Evolutionary conservation across 495 filamentous ascomycete genomes (phyloP).

Genomic region (Penicillium tannophilum): DNA sequence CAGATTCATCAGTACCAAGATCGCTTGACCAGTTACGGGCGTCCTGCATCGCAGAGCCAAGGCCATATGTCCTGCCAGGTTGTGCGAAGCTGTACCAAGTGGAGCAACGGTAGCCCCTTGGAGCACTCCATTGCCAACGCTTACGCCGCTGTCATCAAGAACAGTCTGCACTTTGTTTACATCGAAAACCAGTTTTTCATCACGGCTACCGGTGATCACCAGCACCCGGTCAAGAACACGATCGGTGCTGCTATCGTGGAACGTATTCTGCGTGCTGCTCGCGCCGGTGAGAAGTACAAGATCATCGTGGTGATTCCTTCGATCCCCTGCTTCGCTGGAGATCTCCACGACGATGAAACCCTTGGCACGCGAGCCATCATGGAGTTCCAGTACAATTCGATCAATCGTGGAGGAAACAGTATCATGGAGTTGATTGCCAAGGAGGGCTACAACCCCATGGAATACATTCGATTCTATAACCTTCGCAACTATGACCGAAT

Average conservation of each 20-base stretch:
- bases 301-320: constrained; percentile 86
- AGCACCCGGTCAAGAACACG: constrained; percentile 81
- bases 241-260: constrained; percentile 89
- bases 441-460: constrained; percentile 69
- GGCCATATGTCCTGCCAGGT: constrained; percentile 67
- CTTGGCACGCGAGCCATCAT: constrained; percentile 92
- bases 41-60: constrained; percentile 29
- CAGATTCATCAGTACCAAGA: constrained; percentile 54
- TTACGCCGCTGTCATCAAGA: constrained; percentile 79
- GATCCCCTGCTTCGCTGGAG: constrained; percentile 88
- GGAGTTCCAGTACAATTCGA: constrained; percentile 90
- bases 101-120: constrained; percentile 67
- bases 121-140: constrained; percentile 91
- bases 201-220: constrained; percentile 76
- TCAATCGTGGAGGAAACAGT: constrained; percentile 84
- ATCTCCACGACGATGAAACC: constrained; percentile 74
- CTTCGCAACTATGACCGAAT: constrained; percentile 91
- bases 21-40: constrained; percentile 31
- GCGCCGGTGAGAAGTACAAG: constrained; percentile 73
- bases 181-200: constrained; percentile 99
- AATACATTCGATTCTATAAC: constrained; percentile 96
- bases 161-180: constrained; percentile 84
- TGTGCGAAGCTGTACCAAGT: constrained; percentile 68
- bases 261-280: constrained; percentile 77
- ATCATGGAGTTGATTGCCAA: constrained; percentile 79